Evolutionary conservation across 148 eudicot genomes (phyloP), one percentile per base, ranked within the genome.

Genomic region (Persicaria maculosa): DNA sequence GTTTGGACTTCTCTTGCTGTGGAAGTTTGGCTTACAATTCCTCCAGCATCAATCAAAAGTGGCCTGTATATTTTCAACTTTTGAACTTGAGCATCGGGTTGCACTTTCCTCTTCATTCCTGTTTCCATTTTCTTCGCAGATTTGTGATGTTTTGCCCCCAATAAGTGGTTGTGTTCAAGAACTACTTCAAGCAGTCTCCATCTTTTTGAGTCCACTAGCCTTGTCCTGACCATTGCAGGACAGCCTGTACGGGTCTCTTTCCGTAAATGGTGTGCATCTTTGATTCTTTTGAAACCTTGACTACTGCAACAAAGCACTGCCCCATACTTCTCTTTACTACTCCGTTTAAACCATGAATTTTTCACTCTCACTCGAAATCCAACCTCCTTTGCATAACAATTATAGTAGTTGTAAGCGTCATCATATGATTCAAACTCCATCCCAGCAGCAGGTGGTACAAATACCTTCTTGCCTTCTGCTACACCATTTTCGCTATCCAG

Each of bases 341-440:
- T 86, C 61, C 93, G 82, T 86, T 90, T 93, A 77, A 88, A 87
- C 98, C 98, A 90, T 17, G 96, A 93, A 68, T 87, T 87, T 72
- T 93, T 93, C 69, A 93, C 97, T 64, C 98, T 76, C 22, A 93
- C 91, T 71, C 88, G 81, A 70, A 93, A 90, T 0, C 98, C 98
- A 36, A 79, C 79, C 77, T 90, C 96, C 81, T 79, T 86, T 2
- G 93, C 98, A 72, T 93, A 90, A 59, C 93, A 90, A 52, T 77
- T 87, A 61, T 86, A 90, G 65, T 93, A 93, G 78, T 90, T 90
- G 78, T 93, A 90, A 15, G 92, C 96, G 78, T 93, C 98, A 19
- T 93, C 96, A 72, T 90, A 93, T 17, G 98, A 87, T 75, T 92
- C 97, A 72, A 92, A 92, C 79, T 92, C 97, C 95, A 90, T 86